Evolutionary conservation across 2,329 filamentous ascomycete species (phyloP), one percentile per base, ranked within the genome.

Genomic region (Penicillium sp.): DNA sequence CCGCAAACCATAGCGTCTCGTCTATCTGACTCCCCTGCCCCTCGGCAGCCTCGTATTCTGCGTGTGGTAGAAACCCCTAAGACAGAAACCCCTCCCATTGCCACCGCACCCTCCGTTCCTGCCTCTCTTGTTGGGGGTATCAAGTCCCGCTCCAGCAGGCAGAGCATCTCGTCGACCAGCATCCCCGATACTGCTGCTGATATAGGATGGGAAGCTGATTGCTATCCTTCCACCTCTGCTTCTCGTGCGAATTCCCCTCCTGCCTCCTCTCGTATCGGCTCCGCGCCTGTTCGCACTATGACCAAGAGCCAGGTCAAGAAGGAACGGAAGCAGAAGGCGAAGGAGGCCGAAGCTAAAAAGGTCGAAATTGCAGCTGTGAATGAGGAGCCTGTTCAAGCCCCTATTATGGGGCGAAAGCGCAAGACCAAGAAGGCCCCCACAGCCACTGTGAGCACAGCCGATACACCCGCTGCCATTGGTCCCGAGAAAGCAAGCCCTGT

Each of bases 291-390:
- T 5, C 77, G 83, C 48, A 74, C 80, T 49, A 82, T 85, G 68
- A 85, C 82, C 6, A 87, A 87, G 70, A 85, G 78, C 53, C 84
- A 87, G 63, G 75, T 78, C 46, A 86, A 85, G 72, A 87, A 86
- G 68, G 81, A 84, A 55, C 72, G 81, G 51, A 70, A 75, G 56
- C 78, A 82, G 49, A 79, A 79, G 58, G 77, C 78, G 1, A 80
- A 78, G 61, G 73, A 78, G 39, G 72, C 71, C 1, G 77, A 79
- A 55, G 69, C 70, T 13, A 72, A 78, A 67, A 76, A 77, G 47
- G 69, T 74, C 6, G 78, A 79, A 49, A 65, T 54, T 16, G 68
- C 69, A 9, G 32, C 66, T 5, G 54, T 67, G 4, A 67, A 72
- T 9, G 81, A 85, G 59, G 83, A 85, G 60, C 70, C 76, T 26